A percentile compares a stretch with the other conserved stretches of the same genome.
phyloP scores from a whole-genome alignment of 345 rosid species.

The Physaria fendleri region DNA sequence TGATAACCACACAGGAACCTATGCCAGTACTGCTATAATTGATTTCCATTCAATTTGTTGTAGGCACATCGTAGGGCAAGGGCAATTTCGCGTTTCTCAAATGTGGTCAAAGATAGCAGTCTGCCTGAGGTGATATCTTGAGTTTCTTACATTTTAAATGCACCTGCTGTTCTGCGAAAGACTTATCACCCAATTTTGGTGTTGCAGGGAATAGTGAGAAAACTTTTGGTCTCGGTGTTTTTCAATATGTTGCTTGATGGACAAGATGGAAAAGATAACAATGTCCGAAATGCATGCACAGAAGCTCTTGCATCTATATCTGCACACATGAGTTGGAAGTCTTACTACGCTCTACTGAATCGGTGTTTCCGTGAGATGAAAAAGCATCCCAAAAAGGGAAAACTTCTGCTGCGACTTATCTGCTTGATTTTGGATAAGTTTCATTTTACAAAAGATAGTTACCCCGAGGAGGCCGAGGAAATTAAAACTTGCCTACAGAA shows the following conservation, averaged over 20 bases:
- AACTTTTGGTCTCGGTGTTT: constrained; percentile 70
- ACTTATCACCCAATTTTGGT: constrained; percentile 11
- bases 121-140: constrained; percentile 49
- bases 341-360: constrained; percentile 57
- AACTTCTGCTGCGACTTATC: constrained; percentile 55
- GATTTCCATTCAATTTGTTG: constrained; percentile 21
- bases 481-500: constrained; percentile 56
- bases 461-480: constrained; percentile 37
- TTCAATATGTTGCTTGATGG: constrained; percentile 73
- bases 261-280: constrained; percentile 64
- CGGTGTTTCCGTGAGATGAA: constrained; percentile 73
- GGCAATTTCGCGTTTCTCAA: constrained; percentile 61
- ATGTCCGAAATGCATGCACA: constrained; percentile 57
- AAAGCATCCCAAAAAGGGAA: constrained; percentile 51
- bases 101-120: constrained; percentile 37
- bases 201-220: constrained; percentile 63
- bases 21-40: too few species aligned
- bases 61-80: constrained; percentile 77
- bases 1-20: constrained; percentile 6
- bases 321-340: constrained; percentile 67
- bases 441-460: constrained; percentile 44
- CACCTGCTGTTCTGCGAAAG: constrained; percentile 4
- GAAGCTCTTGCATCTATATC: constrained; percentile 77
- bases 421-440: constrained; percentile 73
- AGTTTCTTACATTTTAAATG: not conserved